Base-by-base conservation (phyloP, 2,329 filamentous ascomycete genomes). In the Arthrobotrys sinensis region DNA sequence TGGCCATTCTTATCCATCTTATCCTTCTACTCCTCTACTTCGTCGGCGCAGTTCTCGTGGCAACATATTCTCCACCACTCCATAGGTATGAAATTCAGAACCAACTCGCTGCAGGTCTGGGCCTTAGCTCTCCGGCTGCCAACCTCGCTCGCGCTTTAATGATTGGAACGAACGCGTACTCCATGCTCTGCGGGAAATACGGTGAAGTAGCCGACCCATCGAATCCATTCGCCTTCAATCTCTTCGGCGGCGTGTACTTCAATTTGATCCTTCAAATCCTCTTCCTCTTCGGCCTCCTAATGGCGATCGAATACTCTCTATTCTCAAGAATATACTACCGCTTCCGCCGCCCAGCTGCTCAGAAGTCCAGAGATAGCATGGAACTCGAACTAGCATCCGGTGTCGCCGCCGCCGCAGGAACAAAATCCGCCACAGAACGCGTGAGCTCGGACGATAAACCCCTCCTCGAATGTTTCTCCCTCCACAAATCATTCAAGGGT, bases 221-320 rank as follows among this genome's bases (percentile, higher is more conserved):
- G 4, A 89, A 88, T 3, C 89, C 97, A 46, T 87, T 79, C 45
- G 53, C 75, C 46, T 79, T 68, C 62, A 40, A 88, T 0, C 88
- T 91, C 38, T 97, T 94, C 81, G 94, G 94, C 34, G 93, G 92
- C 0, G 93, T 93, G 0, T 95, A 97, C 50, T 84, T 96, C 0
- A 97, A 96, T 83, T 88, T 97, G 0, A 88, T 93, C 57, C 63
- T 94, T 0, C 94, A 97, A 82, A 89, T 89, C 0, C 83, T 93
- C 32, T 79, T 93, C n/a, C 86, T 96, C 0, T 93, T 96, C 80
- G 85, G 87, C 0, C 84, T 94, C 7, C 86, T 97, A 0, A 86
- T 97, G 14, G 95, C 91, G 90, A 88, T 91, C 82, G 94, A 97
- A 82, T 91, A 91, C 68, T 93, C 93, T 3, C 90, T 90, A 0